A percentile compares a stretch with the other conserved stretches of the same genome.
These are phyloP conservation scores for Candida albicans DNA, from an alignment of 1,139 yeast genomes.

Conservation along the genomic window DNA sequence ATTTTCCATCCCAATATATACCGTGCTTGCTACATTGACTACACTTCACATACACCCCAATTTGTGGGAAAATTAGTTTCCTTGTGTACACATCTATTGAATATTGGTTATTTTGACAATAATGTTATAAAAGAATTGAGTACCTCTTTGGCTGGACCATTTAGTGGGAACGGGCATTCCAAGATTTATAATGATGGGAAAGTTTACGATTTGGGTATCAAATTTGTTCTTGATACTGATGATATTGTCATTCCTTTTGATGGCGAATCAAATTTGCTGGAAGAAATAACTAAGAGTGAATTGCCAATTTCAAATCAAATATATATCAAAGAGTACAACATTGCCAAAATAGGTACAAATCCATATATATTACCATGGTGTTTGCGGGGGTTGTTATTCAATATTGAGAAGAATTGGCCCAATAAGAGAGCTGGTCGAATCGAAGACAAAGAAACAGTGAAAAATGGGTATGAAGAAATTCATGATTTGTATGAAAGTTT, in stretches of 20 bases:
- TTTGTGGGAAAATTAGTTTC: constrained; percentile 49
- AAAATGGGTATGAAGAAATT: constrained; percentile 53
- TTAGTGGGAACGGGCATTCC: constrained; percentile 95
- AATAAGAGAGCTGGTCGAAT: constrained; percentile 20
- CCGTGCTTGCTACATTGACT: constrained; percentile 86
- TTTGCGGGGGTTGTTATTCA: constrained; percentile 72
- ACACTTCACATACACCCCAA: constrained; percentile 48
- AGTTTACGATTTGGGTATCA: constrained; percentile 79
- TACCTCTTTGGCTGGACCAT: constrained; percentile 78
- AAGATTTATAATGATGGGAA: constrained; percentile 80
- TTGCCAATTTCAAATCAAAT: constrained; percentile 48
- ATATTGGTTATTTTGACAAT: constrained; percentile 70
- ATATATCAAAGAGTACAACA: constrained; percentile 58
- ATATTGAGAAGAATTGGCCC: constrained; percentile 60
- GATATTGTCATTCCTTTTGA: constrained; percentile 45
- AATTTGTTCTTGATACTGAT: constrained; percentile 74
- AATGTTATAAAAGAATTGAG: constrained; percentile 82
- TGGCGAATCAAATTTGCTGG: constrained; percentile 15
- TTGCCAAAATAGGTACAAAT: constrained; percentile 64
- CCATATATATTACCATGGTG: constrained; percentile 94
- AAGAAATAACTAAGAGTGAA: constrained; percentile 10
- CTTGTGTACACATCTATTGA: constrained; percentile 52
- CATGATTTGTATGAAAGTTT: constrained; percentile 64
- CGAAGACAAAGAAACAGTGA: constrained; percentile 21
- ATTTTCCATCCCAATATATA: constrained; percentile 86